Conservation (phyloP, 1,139 yeast species). For the Candida glucosophila region DNA sequence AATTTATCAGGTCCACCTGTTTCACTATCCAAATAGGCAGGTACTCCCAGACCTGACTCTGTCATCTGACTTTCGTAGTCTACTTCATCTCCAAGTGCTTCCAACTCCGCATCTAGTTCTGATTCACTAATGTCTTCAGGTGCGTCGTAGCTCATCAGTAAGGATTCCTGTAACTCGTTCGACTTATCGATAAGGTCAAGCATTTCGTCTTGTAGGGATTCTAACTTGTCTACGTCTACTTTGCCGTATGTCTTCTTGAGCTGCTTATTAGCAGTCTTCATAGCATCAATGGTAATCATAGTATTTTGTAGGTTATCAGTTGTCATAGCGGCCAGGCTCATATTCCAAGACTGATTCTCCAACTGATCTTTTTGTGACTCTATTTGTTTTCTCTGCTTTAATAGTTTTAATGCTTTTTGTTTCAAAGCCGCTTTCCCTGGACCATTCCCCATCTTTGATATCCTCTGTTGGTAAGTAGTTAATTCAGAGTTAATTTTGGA, state of each 20-base stretch:
- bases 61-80: constrained; percentile 57
- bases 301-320: constrained; percentile 91
- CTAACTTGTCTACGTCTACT: constrained; percentile 86
- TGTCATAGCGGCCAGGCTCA: constrained; percentile 95
- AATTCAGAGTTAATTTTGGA: constrained; percentile 83
- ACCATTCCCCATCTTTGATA: constrained; percentile 79
- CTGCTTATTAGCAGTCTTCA: constrained; percentile 87
- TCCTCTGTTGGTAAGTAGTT: constrained; percentile 78
- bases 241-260: constrained; percentile 86
- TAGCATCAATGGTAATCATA: constrained; percentile 90
- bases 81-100: constrained; percentile 90
- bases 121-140: constrained; percentile 90
- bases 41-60: constrained; percentile 41
- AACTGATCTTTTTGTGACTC: constrained; percentile 89
- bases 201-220: constrained; percentile 94
- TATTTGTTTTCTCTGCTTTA: constrained; percentile 81
- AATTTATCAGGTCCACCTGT: constrained; percentile 34
- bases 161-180: constrained; percentile 82
- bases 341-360: constrained; percentile 91
- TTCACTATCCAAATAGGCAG: constrained; percentile 52
- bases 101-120: constrained; percentile 92
- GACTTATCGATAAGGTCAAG: constrained; percentile 87
- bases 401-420: constrained; percentile 77
- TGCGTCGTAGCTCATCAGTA: constrained; percentile 75
- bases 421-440: constrained; percentile 85